Evolutionary conservation across 2,329 filamentous ascomycete genomes (phyloP), one percentile per base, ranked within the genome.

Genomic region (Sclerotinia subarctica): DNA sequence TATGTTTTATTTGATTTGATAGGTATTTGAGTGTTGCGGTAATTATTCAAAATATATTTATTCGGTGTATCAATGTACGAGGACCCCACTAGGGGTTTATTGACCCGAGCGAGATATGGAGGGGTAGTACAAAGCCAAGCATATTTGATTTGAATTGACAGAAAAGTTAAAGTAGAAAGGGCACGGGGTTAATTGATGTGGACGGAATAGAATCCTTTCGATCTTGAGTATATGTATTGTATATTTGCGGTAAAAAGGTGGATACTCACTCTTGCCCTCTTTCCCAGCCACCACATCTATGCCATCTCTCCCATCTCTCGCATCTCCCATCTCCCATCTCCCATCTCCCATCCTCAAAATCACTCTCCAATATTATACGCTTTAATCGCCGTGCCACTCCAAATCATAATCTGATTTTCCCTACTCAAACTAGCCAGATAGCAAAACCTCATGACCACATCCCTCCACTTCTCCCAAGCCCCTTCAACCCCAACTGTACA

Each of bases 401-500:
- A 97, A 59, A 97, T 82, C 78, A 84, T 85, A 69, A 83, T 83
- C 77, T 85, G 85, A 69, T 91, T 86, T 51, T 87, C 85, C 21
- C 87, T 83, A 1, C 78, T 81, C 69, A 94, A 77, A 53, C 82
- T 82, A 0, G 85, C 86, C 82, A 89, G 84, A 78, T 84, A 82
- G 72, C 93, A 85, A 73, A 92, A 82, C 71, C 82, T 82, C 70
- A 89, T 86, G 24, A 96, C 90, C 1, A 95, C 82, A 26, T 82
- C 82, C 71, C 82, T 86, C 94, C 94, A 97, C 73, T 89, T 86
- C 47, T 81, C 80, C 93, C 93, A 97, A 44, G 91, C 88, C 29
- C 76, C 76, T 38, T 77, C 73, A 54, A 82, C 80, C 0, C 86
- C 86, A 46, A 92, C 81, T 70, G 92, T 94, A 80, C 93, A 96